These are phyloP conservation scores for Pseudogymnoascus sp. DNA, from an alignment of 2,329 filamentous ascomycete genomes.

Conservation along the genomic window DNA sequence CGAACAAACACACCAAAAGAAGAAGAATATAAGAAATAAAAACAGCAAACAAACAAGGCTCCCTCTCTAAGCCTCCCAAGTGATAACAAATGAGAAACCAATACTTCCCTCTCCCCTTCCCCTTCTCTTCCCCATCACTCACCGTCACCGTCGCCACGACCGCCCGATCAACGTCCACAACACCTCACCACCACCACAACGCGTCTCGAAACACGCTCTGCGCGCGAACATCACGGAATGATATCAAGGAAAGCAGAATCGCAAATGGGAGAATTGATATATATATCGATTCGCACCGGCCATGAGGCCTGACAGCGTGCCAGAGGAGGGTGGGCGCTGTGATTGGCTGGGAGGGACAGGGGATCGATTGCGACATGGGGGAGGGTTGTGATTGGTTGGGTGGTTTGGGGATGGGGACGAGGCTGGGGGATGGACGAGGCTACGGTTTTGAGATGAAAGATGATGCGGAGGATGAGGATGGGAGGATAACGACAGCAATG, in stretches of 20 bases:
- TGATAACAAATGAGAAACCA: neutral
- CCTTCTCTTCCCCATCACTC: neutral
- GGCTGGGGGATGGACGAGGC: neutral
- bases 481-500: no score
- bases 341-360: neutral
- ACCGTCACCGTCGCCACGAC: neutral
- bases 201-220: neutral
- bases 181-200: neutral
- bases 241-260: neutral
- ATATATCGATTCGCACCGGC: neutral
- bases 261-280: slow-evolving; percentile 2
- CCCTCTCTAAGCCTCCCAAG: neutral
- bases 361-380: slow-evolving; percentile 2
- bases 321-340: neutral
- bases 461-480: no score
- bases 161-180: neutral
- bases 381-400: neutral
- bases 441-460: no score
- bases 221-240: neutral
- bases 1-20: neutral
- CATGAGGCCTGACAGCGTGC: neutral
- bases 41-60: neutral
- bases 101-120: neutral
- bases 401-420: neutral
- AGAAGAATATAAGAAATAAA: neutral